Percentiles rank a stretch among this genome's conserved stretches.
phyloP scores from a whole-genome alignment of 2,329 filamentous ascomycete species.

The Cryphonectria radicalis region DNA sequence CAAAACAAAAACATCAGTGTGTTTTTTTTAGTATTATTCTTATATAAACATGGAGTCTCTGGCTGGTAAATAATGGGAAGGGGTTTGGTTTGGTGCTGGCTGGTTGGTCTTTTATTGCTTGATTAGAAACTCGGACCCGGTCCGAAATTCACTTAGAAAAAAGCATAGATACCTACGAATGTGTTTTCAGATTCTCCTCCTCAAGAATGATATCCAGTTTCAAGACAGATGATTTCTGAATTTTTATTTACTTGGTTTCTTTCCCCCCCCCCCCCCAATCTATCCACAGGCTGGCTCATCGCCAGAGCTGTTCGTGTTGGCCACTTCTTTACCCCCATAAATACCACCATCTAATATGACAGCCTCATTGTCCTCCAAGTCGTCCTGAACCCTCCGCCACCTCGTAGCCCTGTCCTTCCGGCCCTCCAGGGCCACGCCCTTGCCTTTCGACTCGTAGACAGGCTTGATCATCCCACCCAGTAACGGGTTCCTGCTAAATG shows the following conservation, averaged over 20 bases:
- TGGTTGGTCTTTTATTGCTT: constrained; percentile 16
- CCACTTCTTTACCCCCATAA: constrained; percentile 44
- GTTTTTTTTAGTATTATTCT: neutral
- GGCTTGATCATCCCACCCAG: constrained; percentile 69
- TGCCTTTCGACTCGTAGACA: constrained; percentile 59
- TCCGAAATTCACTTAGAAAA: constrained; percentile 23
- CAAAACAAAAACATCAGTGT: neutral
- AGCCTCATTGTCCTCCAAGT: constrained; percentile 61
- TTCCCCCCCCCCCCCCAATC: neutral
- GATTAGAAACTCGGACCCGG: constrained; percentile 22
- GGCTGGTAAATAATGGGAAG: constrained; percentile 18
- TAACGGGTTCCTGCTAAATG: constrained; percentile 72
- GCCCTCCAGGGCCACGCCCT: constrained; percentile 49
- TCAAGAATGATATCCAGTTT: too few species aligned
- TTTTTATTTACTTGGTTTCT: too few species aligned
- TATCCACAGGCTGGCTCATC: constrained; percentile 49
- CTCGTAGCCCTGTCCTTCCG: constrained; percentile 48
- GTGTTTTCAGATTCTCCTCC: constrained; percentile 19
- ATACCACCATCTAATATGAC: constrained; percentile 63
- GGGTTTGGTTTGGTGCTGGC: neutral
- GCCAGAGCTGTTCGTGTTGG: constrained; percentile 24
- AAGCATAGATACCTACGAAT: constrained; percentile 28
- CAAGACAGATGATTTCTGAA: neutral
- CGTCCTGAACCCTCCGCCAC: constrained; percentile 66
- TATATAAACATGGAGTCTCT: constrained; percentile 18